Evolutionary conservation across 192 early-diverging fungal species (phyloP).

Genomic region (Linnemannia exigua): DNA sequence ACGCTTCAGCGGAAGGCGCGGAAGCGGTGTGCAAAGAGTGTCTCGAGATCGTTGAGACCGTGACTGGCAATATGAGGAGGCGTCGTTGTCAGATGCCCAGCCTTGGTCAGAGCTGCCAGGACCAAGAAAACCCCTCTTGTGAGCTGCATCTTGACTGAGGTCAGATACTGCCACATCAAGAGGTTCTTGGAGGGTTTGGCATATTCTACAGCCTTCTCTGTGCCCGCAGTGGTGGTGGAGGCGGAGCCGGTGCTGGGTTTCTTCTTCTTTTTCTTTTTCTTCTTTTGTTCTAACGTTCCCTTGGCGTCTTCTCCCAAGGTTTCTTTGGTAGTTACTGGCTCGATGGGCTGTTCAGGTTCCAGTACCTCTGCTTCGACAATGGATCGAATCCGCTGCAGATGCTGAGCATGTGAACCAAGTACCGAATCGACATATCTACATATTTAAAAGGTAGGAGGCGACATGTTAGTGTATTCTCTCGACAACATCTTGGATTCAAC

Average conservation of each 20-base stretch:
- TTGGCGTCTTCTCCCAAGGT: background rate
- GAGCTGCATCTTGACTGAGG: constrained; percentile 17
- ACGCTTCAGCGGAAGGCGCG: constrained; percentile 57
- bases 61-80: constrained; percentile 44
- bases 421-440: constrained; percentile 56
- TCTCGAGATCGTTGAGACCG: constrained; percentile 62
- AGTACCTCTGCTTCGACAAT: constrained; percentile 9
- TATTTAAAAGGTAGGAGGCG: background rate
- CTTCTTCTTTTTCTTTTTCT: constrained; percentile 56
- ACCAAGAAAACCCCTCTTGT: constrained; percentile 34
- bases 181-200: background rate
- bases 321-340: background rate
- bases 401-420: constrained; percentile 47
- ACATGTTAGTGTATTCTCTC: background rate
- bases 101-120: constrained; percentile 47
- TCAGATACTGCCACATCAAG: background rate
- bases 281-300: constrained; percentile 7
- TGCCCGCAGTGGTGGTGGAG: background rate
- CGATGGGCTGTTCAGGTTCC: background rate
- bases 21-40: constrained; percentile 62
- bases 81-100: constrained; percentile 39
- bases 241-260: background rate
- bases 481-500: background rate
- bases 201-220: background rate
- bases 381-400: constrained; percentile 39